Conservation (phyloP, 73 alveolate species). For the Diophrys sp. region DNA sequence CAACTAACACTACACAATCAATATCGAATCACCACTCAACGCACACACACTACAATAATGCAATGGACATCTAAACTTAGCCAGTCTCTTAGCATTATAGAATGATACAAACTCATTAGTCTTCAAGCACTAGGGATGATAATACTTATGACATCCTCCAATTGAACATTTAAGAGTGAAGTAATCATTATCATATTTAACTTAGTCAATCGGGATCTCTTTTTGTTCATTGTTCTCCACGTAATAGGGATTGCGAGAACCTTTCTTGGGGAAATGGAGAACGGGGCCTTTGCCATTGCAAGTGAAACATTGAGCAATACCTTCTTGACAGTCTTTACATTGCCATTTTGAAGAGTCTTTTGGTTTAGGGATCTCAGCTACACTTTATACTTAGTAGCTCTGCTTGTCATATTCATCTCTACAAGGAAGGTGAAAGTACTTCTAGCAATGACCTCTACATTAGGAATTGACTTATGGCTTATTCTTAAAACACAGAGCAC, state of each 20-base stretch:
- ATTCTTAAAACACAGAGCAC: slow-evolving; percentile 53
- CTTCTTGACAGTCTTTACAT: slow-evolving; percentile 71
- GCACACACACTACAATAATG: slow-evolving; percentile 65
- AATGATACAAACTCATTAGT: slow-evolving; percentile 32
- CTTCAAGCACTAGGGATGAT: slow-evolving; percentile 50
- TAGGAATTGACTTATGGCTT: not conserved
- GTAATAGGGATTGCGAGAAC: slow-evolving; percentile 26
- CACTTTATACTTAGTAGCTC: not conserved
- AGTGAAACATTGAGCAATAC: slow-evolving; percentile 60
- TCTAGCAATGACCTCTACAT: slow-evolving; percentile 80
- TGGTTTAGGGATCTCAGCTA: not conserved
- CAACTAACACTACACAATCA: slow-evolving; percentile 56
- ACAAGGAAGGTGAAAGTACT: slow-evolving; percentile 72
- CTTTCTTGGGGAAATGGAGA: slow-evolving; percentile 45
- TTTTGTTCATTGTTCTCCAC: not conserved
- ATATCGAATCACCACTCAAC: slow-evolving; percentile 50
- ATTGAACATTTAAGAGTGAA: slow-evolving; percentile 36
- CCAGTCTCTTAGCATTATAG: slow-evolving; percentile 33
- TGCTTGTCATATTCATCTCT: slow-evolving; percentile 28
- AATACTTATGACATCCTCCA: slow-evolving; percentile 57
- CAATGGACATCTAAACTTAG: slow-evolving; percentile 61
- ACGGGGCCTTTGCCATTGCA: slow-evolving; percentile 62
- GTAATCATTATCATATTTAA: slow-evolving; percentile 6
- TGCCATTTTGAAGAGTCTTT: slow-evolving; percentile 27
- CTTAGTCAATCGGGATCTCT: not conserved